Evolutionary conservation across 73 alveolate species (phyloP), one percentile per base, ranked within the genome.

Genomic region (Diophrys sp.): DNA sequence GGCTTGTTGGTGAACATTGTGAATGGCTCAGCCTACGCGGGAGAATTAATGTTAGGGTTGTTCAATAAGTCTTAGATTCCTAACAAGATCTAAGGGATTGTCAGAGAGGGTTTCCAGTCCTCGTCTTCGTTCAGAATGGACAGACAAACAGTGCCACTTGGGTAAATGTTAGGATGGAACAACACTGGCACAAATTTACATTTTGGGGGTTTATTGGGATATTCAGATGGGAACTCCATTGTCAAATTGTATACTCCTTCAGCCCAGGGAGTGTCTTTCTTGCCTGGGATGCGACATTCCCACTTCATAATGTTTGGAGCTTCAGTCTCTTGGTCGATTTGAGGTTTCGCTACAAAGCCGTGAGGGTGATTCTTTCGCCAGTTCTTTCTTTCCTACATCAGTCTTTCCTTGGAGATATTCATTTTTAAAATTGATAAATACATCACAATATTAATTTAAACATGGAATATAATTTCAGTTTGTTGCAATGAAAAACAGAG

Each of bases 281-380:
- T 91, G 31, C 98, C 99, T 31, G 98, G 99, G 56, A 96, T 96
- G 28, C 95, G 91, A 74, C 99, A 96, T 68, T 95, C 98, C 99
- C 99, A 95, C 33, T 78, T 87, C 74, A 90, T 79, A 31, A 89
- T 78, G 74, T 95, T 88, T 55, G 62, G 90, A 31, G 92, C 84
- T 0, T 95, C 97, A 34, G 80, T 82, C 56, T 93, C 89, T 24
- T 73, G 88, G 25, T 86, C 80, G 26, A 82, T 77, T 54, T 86
- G 28, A 33, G 96, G 94, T 84, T 89, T 94, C 11, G 99, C 99
- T 54, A 83, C 82, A 87, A 96, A 96, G 32, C 99, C 99, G 56
- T 82, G 87, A 32, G 99, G 99, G 57, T 93, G 99, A 33, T 94
- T 98, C 28, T 91, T 91, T 68, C 98, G 79, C 97, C 98, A 95